Conservation (phyloP, 805 yeast genomes). For the Cyberlindnera suaveolens region DNA sequence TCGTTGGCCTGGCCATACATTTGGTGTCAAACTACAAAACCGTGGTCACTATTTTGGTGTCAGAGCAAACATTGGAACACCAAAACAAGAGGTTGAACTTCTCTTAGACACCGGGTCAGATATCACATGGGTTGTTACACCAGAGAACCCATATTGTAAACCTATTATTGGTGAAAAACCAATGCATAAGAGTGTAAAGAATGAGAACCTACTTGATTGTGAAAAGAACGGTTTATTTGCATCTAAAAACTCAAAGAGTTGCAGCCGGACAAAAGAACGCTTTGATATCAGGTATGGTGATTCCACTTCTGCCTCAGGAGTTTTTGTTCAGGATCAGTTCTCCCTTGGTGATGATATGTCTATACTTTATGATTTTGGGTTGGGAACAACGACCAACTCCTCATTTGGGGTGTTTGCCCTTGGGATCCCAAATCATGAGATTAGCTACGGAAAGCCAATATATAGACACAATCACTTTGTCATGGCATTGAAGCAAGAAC, state of each 20-base stretch:
- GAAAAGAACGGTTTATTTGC: slow-evolving; percentile 3
- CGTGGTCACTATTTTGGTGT: slow-evolving; percentile 6
- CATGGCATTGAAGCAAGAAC: slow-evolving; percentile 4
- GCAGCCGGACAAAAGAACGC: slow-evolving; percentile 11
- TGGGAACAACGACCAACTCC: slow-evolving; percentile 27
- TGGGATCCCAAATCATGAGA: slow-evolving; percentile 22
- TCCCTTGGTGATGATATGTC: slow-evolving; percentile 20
- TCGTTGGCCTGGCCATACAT: neutral
- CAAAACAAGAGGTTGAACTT: slow-evolving; percentile 23
- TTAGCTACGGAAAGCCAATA: neutral
- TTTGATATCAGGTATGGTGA: slow-evolving; percentile 43
- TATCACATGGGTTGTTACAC: slow-evolving; percentile 27
- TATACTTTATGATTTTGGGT: slow-evolving; percentile 29
- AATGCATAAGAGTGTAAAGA: neutral
- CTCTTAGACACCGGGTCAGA: slow-evolving; percentile 31
- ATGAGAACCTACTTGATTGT: slow-evolving; percentile 1
- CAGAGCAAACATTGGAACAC: slow-evolving; percentile 12
- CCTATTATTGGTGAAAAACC: neutral
- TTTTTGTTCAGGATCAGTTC: slow-evolving; percentile 39
- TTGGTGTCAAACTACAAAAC: slow-evolving; percentile 3
- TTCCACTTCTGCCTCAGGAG: slow-evolving; percentile 40
- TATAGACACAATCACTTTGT: slow-evolving; percentile 9
- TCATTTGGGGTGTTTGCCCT: slow-evolving; percentile 36
- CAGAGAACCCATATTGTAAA: slow-evolving; percentile 16
- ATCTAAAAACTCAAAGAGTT: neutral